Evolutionary conservation across 352 stramenopile genomes (phyloP), one percentile per base, ranked within the genome.

Genomic region (Phytopythium cucurbitacearum): DNA sequence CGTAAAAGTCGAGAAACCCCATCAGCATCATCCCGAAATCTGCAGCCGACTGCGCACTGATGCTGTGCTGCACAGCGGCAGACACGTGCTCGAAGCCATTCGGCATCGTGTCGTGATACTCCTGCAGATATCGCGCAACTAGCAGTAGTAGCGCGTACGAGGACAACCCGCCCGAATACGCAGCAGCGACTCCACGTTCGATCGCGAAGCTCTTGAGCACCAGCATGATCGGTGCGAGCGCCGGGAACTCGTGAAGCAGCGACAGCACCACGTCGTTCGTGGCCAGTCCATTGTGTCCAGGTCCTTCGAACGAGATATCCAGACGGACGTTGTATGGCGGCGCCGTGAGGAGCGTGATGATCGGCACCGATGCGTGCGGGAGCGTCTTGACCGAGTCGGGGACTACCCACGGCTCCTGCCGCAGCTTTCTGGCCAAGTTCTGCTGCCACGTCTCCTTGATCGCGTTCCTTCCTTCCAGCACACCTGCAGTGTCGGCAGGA

Each of bases 371-470:
- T 40, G 96, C 97, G 57, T 98, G 79, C n/a, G 97, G 94, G 32
- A 99, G 96, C 32, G 97, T 94, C 65, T 98, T 98, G 39, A 99
- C 96, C 32, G 94, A 98, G 53, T 96, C 85, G 8, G 72, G 75
- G 16, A 96, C 76, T 40, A 97, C 89, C 91, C 91, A 98, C 3
- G 85, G 76, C 50, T 98, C 94, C 60, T 89, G 81, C 13, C 95
- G 95, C 9, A 99, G 70, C 52, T 97, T 98, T 36, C 96, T 82
- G 21, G 95, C 91, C 10, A 99, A 77, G 35, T 99, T 91, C 65
- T 99, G 97, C 67, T 99, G 96, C 78, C 93, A 98, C 6, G 92
- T 97, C 64, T 99, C 96, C 62, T 98, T 99, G 59, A 99, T 99
- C 12, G 96, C 96, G 69, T 99, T 99, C 58, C 96, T 80, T 39